Conservation (phyloP, 164 flowering plant genomes). For the Annona cherimola region DNA sequence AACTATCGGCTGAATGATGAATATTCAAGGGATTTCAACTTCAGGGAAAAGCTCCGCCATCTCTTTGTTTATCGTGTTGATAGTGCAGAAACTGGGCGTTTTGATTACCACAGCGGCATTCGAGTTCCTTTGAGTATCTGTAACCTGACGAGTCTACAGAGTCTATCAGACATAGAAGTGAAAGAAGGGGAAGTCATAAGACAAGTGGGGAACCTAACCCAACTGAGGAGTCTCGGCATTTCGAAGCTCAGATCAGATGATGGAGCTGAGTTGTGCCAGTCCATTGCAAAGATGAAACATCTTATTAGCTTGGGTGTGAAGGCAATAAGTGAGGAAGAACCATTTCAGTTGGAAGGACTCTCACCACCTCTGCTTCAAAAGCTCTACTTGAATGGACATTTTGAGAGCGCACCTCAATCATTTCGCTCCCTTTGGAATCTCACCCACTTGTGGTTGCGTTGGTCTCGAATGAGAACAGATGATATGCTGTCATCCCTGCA, state of each 20-base stretch:
- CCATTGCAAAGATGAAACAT: no score
- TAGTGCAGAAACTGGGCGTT: neutral
- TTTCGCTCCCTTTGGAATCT: constrained; percentile 20
- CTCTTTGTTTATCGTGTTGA: neutral
- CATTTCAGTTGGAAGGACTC: neutral
- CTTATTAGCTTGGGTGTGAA: no score
- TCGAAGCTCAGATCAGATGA: neutral
- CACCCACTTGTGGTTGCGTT: constrained; percentile 19
- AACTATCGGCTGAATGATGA: no score
- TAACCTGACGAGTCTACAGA: neutral
- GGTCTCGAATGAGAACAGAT: constrained; percentile 17
- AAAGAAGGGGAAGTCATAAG: neutral
- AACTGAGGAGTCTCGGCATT: neutral
- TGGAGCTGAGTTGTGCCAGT: no score
- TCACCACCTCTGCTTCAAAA: constrained; percentile 21
- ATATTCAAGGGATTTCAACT: no score
- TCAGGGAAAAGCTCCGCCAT: neutral
- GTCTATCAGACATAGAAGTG: neutral
- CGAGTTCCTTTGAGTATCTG: neutral
- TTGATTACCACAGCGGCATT: neutral
- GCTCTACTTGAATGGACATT: constrained; percentile 20
- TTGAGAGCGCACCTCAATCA: constrained; percentile 28
- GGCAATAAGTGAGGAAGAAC: neutral
- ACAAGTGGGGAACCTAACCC: neutral
- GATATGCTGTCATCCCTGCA: constrained; percentile 21